These are phyloP conservation scores for Vitis labrusca DNA, from an alignment of 164 flowering plant species.

Conservation along the genomic window DNA sequence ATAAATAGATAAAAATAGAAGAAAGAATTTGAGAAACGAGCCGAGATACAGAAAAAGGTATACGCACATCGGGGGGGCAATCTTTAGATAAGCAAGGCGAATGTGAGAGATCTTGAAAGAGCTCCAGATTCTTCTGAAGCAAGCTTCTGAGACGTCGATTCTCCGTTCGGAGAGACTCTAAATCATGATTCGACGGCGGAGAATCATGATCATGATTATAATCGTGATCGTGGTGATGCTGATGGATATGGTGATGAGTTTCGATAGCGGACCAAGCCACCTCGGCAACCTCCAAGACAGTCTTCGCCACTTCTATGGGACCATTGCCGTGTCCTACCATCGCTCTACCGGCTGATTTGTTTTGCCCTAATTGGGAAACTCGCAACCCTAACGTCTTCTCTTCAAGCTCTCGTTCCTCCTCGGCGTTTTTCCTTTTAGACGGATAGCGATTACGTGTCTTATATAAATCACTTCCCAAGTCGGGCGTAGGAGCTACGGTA, in stretches of 20 bases:
- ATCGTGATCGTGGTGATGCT: constrained; percentile 14
- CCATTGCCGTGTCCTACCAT: constrained; percentile 32
- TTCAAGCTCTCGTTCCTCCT: neutral
- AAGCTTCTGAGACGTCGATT: constrained; percentile 56
- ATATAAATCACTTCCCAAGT: too few relatives aligned
- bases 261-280: constrained; percentile 87
- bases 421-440: too few relatives aligned
- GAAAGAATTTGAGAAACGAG: too few relatives aligned
- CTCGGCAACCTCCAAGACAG: constrained; percentile 55
- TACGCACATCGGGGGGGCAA: constrained; percentile 80
- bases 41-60: neutral
- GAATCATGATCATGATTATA: neutral
- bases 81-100: constrained; percentile 44
- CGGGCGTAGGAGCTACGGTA: too few relatives aligned
- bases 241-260: constrained; percentile 43
- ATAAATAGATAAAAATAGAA: neutral
- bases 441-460: too few relatives aligned
- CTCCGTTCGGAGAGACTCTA: constrained; percentile 43
- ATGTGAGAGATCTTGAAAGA: constrained; percentile 53
- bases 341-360: neutral
- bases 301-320: constrained; percentile 44
- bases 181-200: constrained; percentile 12
- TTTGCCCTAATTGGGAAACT: neutral
- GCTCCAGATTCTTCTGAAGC: constrained; percentile 62
- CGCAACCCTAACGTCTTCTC: neutral